phyloP scores from a whole-genome alignment of 2,329 filamentous ascomycete species.

The Talaromyces piceae region DNA sequence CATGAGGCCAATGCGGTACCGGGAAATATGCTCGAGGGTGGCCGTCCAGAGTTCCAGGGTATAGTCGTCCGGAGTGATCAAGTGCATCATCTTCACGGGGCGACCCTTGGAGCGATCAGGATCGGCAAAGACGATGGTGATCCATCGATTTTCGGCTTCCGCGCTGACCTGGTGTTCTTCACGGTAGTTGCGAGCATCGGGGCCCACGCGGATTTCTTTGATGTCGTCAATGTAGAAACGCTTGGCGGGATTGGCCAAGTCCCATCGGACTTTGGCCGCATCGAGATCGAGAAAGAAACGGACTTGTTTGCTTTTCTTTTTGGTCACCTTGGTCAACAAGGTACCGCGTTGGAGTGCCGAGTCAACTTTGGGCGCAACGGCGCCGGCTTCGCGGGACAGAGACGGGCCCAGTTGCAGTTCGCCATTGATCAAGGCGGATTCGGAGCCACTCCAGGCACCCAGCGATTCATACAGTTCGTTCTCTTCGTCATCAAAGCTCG shows the following conservation, averaged over 20 bases:
- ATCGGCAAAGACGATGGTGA: slow-evolving; percentile 81
- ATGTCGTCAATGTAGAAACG: slow-evolving; percentile 93
- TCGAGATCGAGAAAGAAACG: slow-evolving; percentile 73
- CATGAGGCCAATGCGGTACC: slow-evolving; percentile 84
- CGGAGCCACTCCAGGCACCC: slow-evolving; percentile 34
- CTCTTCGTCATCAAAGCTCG: slow-evolving; percentile 51
- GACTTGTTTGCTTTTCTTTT: slow-evolving; percentile 67
- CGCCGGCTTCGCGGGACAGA: slow-evolving; percentile 28
- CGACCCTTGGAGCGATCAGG: slow-evolving; percentile 68
- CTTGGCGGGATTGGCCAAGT: slow-evolving; percentile 69
- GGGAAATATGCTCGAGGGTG: slow-evolving; percentile 75
- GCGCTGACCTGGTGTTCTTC: slow-evolving; percentile 69
- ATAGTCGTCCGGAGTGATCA: slow-evolving; percentile 68
- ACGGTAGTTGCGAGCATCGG: slow-evolving; percentile 80
- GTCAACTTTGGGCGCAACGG: slow-evolving; percentile 63
- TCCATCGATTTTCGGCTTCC: slow-evolving; percentile 64
- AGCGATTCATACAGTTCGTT: slow-evolving; percentile 36
- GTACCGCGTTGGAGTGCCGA: slow-evolving; percentile 71
- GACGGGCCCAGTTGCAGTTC: slow-evolving; percentile 25
- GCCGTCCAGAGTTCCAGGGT: slow-evolving; percentile 73
- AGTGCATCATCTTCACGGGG: slow-evolving; percentile 70
- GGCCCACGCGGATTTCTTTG: slow-evolving; percentile 75
- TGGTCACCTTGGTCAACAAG: slow-evolving; percentile 72
- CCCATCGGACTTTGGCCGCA: slow-evolving; percentile 82
- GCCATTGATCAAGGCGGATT: slow-evolving; percentile 32